A percentile compares a stretch with the other conserved stretches of the same genome.
Conservation (phyloP, 2,329 filamentous ascomycete species). For the Akanthomyces dipterigenus region DNA sequence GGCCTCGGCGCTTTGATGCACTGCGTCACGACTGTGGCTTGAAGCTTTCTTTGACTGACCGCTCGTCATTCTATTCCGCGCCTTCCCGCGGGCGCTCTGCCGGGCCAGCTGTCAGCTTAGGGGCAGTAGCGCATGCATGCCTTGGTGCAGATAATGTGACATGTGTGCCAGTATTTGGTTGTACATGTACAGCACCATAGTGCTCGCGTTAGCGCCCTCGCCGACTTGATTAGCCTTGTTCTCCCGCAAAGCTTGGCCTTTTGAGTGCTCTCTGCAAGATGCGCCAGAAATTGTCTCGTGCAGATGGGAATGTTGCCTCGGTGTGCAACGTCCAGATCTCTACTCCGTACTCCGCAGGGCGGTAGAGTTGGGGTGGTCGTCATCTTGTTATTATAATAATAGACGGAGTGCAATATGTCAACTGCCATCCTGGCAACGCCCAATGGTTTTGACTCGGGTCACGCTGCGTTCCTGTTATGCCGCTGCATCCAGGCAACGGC, state of each 20-base stretch:
- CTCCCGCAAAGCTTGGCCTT: neutral
- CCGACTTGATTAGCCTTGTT: neutral
- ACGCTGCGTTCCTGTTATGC: neutral
- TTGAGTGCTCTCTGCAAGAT: no score
- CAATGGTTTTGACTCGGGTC: neutral
- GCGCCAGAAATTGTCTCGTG: neutral
- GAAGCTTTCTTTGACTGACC: neutral
- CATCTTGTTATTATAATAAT: neutral
- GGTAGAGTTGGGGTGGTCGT: neutral
- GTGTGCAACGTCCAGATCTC: neutral
- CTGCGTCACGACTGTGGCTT: neutral
- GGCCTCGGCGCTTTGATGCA: neutral
- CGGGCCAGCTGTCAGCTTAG: neutral
- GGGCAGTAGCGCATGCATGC: neutral
- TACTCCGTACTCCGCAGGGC: no score
- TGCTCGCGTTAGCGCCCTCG: conserved; percentile 1
- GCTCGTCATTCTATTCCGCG: neutral
- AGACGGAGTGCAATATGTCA: neutral
- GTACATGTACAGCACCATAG: neutral
- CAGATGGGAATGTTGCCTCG: neutral
- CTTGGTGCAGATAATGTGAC: no score
- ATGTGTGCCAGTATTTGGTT: no score
- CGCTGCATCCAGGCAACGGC: no score
- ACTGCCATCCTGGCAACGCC: neutral
- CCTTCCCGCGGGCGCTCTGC: neutral